phyloP scores from a whole-genome alignment of 257 asterid species.

The Nicotiana attenuata region DNA sequence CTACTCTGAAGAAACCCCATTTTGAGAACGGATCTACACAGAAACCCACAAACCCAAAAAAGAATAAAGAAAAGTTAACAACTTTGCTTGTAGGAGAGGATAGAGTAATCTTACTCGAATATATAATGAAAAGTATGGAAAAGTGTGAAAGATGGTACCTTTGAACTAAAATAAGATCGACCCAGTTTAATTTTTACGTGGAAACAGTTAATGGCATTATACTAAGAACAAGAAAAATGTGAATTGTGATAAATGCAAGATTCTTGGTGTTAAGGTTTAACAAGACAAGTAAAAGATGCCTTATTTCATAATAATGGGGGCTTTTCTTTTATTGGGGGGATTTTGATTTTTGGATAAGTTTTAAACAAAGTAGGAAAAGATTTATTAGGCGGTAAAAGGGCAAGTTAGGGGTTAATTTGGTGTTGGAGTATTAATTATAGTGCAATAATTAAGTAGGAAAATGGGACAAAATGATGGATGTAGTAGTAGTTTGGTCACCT shows the following conservation, averaged over 20 bases:
- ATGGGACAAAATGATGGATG: constrained; percentile 9
- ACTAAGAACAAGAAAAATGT: constrained; percentile 34
- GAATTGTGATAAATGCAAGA: constrained; percentile 27
- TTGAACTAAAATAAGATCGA: constrained; percentile 23
- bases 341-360: background rate
- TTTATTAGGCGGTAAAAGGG: constrained; percentile 9
- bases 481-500: constrained; percentile 48
- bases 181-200: constrained; percentile 13
- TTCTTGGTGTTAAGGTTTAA: constrained; percentile 26
- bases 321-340: background rate
- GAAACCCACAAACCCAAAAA: constrained; percentile 41
- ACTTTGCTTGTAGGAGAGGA: constrained; percentile 65
- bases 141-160: background rate
- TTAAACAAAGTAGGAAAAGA: background rate
- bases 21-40: constrained; percentile 32
- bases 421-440: background rate
- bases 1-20: constrained; percentile 53
- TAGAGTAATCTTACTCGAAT: constrained; percentile 31
- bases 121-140: constrained; percentile 5
- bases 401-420: constrained; percentile 13
- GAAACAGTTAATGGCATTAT: constrained; percentile 27
- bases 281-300: constrained; percentile 23
- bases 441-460: constrained; percentile 10
- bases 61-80: constrained; percentile 26
- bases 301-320: background rate